Evolutionary conservation across 805 yeast genomes (phyloP), one percentile per base, ranked within the genome.

Genomic region (Wickerhamiella bombiphila): DNA sequence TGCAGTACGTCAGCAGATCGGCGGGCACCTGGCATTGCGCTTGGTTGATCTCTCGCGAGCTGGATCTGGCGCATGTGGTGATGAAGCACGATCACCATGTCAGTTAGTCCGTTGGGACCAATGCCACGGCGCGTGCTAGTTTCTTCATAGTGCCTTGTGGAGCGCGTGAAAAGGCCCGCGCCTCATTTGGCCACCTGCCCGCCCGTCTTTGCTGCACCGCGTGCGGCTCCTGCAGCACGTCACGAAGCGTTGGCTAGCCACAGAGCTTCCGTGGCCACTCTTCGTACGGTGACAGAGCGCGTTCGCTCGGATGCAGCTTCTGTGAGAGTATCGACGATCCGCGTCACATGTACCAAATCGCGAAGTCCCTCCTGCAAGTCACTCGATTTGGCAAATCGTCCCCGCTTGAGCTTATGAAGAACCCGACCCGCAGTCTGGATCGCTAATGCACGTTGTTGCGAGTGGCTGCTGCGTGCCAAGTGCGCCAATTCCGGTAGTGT

Each of bases 391-490:
- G 46, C 46, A 32, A 42, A 51, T 26, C 39, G 34, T 8, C 48
- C 65, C 41, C 62, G 64, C 1, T 91, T 88, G 34, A 88, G 61
- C 54, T 82, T 81, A 57, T 80, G 83, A 32, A 91, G 61, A 1
- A 91, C 72, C 43, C 98, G 66, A 3, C 99, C 99, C 31, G 85
- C 49, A 6, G 91, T 80, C 53, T 80, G 81, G 24, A 86, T 75
- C 5, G 95, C 83, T 9, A 91, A 68, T 43, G 91, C 74, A 34
- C 96, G 64, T 58, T 91, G 99, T 0, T 93, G 75, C 1, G 93
- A 73, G 39, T 78, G 72, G 1, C 78, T 71, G 2, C 94, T 81
- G 45, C 94, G 65, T 3, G 85, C 61, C 34, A 82, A 66, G 47
- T 79, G 91, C 1, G 79, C 77, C 36, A 91, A 64, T 54, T 91